These are phyloP conservation scores for Pseudonitzschia pungens DNA, from an alignment of 108 stramenopile species.

Conservation along the genomic window DNA sequence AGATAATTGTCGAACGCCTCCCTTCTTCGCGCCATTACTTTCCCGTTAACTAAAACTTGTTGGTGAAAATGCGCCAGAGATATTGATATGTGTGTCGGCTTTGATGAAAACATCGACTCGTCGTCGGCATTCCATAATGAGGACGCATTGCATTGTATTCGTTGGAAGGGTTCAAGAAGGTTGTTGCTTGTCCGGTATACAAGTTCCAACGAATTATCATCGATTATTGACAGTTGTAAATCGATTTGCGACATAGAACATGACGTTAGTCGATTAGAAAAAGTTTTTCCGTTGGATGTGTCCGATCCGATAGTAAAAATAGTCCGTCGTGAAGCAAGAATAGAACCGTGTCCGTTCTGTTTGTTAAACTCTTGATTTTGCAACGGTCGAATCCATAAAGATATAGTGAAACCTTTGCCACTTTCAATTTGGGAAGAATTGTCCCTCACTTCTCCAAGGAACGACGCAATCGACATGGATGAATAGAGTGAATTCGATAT, in stretches of 20 bases:
- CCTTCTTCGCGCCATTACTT: not conserved
- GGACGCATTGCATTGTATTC: not conserved
- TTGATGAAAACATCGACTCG: not conserved
- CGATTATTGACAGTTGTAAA: conserved; percentile 26
- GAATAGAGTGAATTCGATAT: not conserved
- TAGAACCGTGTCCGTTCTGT: not conserved
- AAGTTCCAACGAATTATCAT: conserved; percentile 19
- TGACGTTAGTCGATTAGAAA: not conserved
- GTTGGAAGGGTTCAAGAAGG: conserved; percentile 37
- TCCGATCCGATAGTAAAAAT: conserved; percentile 18
- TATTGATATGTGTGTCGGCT: conserved; percentile 28
- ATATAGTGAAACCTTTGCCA: conserved; percentile 2
- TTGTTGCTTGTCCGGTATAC: conserved; percentile 37
- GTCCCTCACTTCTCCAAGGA: not conserved
- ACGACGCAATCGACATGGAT: not conserved
- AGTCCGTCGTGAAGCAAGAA: not conserved
- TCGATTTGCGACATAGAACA: conserved; percentile 29
- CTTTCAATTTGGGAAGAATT: not conserved
- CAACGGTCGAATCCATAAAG: conserved; percentile 14
- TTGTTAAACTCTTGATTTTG: not conserved
- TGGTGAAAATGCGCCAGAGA: conserved; percentile 25
- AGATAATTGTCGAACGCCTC: conserved; percentile 32
- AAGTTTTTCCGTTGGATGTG: not conserved
- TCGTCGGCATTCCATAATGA: not conserved
- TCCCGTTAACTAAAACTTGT: conserved; percentile 37